Evolutionary conservation across 2,329 filamentous ascomycete species (phyloP), one percentile per base, ranked within the genome.

Genomic region (Fusarium albosuccineum): DNA sequence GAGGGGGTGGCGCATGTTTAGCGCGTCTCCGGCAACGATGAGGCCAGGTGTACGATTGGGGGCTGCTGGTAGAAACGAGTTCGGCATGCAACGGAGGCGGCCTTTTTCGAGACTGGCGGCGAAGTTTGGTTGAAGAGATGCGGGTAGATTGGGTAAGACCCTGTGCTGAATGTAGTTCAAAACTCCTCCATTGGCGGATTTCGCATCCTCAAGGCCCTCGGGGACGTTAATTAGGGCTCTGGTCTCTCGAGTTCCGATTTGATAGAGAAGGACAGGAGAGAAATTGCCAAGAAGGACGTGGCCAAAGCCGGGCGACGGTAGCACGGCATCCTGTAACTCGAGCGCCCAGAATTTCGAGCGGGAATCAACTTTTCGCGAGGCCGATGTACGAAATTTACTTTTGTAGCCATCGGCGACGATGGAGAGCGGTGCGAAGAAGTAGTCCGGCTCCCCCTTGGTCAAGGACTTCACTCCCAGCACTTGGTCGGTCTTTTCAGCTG

Each of bases 1-100:
- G 8, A 56, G 33, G 5, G 53, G 53, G 34, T 56, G 53, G 6
- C 53, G 40, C 53, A 56, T 46, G 11, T 56, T 56, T 22, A 42
- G n/a, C 3, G 53, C 53, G 16, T 56, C 53, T 2, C 53, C 53
- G 2, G 39, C 6, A 26, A 56, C 33, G 6, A 44, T 14, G 9
- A 56, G 29, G 6, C 53, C 53, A 5, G 53, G 53, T 6, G 40
- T 48, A 2, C 5, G 9, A 16, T 48, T 37, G 27, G 9, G 29
- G 1, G 27, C 16, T 4, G 45, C 16, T 4, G 27, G 29, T 2
- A 34, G 9, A 9, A 2, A 49, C 1, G 13, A 17, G 33, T 36
- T 36, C 4, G 29, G 45, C 45, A 34, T 22, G 9, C 45, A 17
- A 5, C n/a, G 14, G 6, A 49, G 17, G 4, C 9, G 14, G 9